A percentile compares a stretch with the other conserved stretches of the same genome.
phyloP scores from a whole-genome alignment of 108 stramenopile species.

The Nitzschia palea region DNA sequence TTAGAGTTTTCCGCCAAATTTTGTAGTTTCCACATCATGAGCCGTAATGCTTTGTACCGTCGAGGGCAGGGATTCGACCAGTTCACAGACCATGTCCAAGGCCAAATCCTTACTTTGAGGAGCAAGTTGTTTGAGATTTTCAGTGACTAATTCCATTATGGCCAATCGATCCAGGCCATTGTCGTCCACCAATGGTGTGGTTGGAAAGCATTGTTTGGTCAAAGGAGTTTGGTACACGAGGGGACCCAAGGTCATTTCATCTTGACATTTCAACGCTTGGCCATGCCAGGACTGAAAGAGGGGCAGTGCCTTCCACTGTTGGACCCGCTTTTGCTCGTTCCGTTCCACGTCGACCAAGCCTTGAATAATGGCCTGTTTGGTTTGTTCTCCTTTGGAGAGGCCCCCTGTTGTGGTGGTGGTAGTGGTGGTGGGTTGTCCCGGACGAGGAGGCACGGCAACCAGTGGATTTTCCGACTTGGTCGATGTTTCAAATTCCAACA shows the following conservation, averaged over 20 bases:
- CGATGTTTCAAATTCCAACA: constrained; percentile 16
- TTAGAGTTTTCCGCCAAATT: no score
- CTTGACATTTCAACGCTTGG: constrained; percentile 35
- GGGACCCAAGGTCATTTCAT: constrained; percentile 31
- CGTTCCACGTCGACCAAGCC: constrained; percentile 52
- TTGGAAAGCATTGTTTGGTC: constrained; percentile 5
- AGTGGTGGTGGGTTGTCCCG: background rate
- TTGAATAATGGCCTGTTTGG: constrained; percentile 10
- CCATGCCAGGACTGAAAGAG: constrained; percentile 41
- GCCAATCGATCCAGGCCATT: constrained; percentile 33
- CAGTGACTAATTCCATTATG: constrained; percentile 16
- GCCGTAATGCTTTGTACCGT: constrained; percentile 7
- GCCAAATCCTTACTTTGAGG: constrained; percentile 6
- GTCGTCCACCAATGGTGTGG: constrained; percentile 15
- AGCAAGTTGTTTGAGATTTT: background rate
- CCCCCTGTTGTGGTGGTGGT: no score
- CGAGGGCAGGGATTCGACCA: constrained; percentile 6
- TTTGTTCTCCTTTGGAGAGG: background rate
- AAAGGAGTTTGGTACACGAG: constrained; percentile 7
- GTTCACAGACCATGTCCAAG: constrained; percentile 7
- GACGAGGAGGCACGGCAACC: no score
- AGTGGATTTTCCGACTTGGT: background rate
- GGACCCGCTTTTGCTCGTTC: constrained; percentile 56
- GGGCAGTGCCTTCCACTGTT: constrained; percentile 44
- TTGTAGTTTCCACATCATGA: no score